Base-by-base conservation (phyloP, 2,329 filamentous ascomycete species). In the Cytospora schulzeri region DNA sequence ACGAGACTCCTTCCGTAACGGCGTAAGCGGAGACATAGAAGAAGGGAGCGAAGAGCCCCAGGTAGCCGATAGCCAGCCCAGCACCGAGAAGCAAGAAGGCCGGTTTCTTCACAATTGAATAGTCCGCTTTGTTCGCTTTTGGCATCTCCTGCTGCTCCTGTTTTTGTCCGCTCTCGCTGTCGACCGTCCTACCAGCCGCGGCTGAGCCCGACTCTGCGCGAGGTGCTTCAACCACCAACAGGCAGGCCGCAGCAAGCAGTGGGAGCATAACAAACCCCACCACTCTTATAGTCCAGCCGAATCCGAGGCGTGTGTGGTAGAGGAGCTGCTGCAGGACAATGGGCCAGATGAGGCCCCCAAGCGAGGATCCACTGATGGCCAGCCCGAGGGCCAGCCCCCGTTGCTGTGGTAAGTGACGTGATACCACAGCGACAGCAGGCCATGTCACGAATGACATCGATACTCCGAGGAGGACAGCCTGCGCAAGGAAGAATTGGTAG, bases 321-420 rank as follows among this genome's bases (percentile, higher is more conserved):
- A 87, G 78, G 35, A 81, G 73, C 61, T 87, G 77, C 67, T 86
- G 74, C 29, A 77, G 78, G 35, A 90, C 77, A 64, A 90, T 85
- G 58, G 89, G 74, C 66, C 89, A 84, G 1, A 84, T 78, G 54
- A 77, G 71, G 29, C 83, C 83, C 6, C 82, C 83, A 2, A 85
- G 68, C 8, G 79, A 81, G 1, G 79, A 81, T 8, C 83, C 83
- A 3, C 80, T 76, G 0, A 80, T 79, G 59, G 77, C 75, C 62
- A 85, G 71, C 6, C 81, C 83, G 7, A 82, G 75, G 2, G 82
- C 82, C 31, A 80, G 73, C 15, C 77, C 81, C 4, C 82, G 78
- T 48, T 75, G 76, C 57, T 75, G 74, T 65, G 75, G 76, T 68
- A 85, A 84, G 69, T 53, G 12, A 63, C 53, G n/a, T 68, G 14